Percentiles rank a stretch among this genome's conserved stretches.
These are phyloP conservation scores for Cornus controversa DNA, from an alignment of 148 eudicot species.

Conservation along the genomic window DNA sequence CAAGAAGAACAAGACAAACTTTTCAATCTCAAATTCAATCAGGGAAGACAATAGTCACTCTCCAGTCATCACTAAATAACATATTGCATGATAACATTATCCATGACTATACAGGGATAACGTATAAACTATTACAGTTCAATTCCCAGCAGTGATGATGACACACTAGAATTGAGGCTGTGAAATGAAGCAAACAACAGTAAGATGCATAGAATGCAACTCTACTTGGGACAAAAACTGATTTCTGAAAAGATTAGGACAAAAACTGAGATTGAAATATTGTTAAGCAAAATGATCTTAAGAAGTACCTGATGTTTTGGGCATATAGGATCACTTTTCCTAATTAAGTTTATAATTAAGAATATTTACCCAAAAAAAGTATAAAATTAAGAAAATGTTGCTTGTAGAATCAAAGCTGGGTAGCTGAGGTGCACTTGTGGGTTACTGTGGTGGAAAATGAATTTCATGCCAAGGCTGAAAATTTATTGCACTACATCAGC, in stretches of 20 bases:
- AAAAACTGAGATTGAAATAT: background rate
- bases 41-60: background rate
- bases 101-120: background rate
- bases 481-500: too few species aligned
- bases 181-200: background rate
- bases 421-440: too few species aligned
- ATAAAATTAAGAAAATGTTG: too few species aligned
- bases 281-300: background rate
- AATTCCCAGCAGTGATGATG: too few species aligned
- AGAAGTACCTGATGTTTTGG: background rate
- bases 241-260: too few species aligned
- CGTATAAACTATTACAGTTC: too few species aligned
- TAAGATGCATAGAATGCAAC: background rate
- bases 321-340: background rate
- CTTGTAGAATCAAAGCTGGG: too few species aligned
- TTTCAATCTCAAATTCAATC: conserved; percentile 52
- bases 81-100: conserved; percentile 4
- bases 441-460: background rate
- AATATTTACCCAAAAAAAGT: too few species aligned
- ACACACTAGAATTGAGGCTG: background rate
- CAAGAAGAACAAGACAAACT: conserved; percentile 59
- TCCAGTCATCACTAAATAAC: background rate
- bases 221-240: background rate
- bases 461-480: background rate
- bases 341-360: too few species aligned